Base-by-base conservation (phyloP, 495 filamentous ascomycete genomes). In the Penicillium ochrochloron region DNA sequence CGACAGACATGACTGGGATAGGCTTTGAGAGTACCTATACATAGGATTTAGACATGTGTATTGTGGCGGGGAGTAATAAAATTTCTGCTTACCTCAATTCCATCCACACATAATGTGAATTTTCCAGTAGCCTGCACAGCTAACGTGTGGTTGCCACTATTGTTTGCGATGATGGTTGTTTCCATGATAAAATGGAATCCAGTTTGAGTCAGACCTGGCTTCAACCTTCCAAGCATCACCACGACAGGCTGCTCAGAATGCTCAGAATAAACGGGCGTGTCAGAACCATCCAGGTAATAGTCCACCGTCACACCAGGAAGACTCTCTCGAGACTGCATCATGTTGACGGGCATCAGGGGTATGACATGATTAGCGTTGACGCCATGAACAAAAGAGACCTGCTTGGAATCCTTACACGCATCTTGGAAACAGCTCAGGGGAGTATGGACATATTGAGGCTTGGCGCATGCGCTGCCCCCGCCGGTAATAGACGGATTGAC, bases 401-500 rank as follows among this genome's bases (percentile, higher is more conserved):
- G 35, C 12, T 14, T 12, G 35, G 12, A 11, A 12, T 39, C 12
- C 11, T 39, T 4, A 39, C 8, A 14, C 11, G 35, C 35, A 39
- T 39, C 12, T 39, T 39, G 35, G 35, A 39, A 39, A 15, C 35
- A 39, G 10, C 12, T 39, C 35, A 39, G 15, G 35, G 35, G 35
- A 4, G 35, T 39, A 12, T 39, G 35, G 12, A 39, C 12, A 12
- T 39, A 39, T 39, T 39, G 35, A 39, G 35, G 35, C 35, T 15
- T 39, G 8, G 35, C 35, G 12, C 35, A 39, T 15, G 35, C 35
- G 12, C 35, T 39, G n/a, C 52, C 60, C n/a, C 60, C 60, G 6
- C 60, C 60, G 7, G 37, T 31, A 15, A 62, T 41, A 37, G 39
- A 56, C 14, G 60, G 51, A 19, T 21, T 57, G 31, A 25, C 10